These are phyloP conservation scores for Macrocybe gigantea DNA, from an alignment of 768 basidiomycete species.

Conservation along the genomic window DNA sequence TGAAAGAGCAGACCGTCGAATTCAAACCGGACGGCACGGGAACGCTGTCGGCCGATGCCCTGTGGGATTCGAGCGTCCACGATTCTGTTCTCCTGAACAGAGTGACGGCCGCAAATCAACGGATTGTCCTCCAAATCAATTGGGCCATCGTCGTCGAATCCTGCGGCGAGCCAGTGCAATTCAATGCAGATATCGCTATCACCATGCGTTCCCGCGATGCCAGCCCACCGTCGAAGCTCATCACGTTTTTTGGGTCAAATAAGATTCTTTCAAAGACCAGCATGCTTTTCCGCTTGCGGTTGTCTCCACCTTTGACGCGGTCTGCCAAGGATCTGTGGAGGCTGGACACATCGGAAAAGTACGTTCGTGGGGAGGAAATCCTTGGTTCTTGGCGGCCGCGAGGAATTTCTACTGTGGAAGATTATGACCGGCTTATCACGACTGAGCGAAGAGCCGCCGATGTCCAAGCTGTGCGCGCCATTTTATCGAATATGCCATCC, in stretches of 20 bases:
- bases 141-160: slow-evolving; percentile 81
- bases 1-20: slow-evolving; percentile 66
- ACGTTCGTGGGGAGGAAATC: slow-evolving; percentile 87
- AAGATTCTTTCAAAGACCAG: slow-evolving; percentile 77
- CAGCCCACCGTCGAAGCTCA: slow-evolving; percentile 71
- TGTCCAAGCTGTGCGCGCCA: slow-evolving; percentile 81
- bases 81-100: slow-evolving; percentile 82
- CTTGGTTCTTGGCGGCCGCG: slow-evolving; percentile 83
- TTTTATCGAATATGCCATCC: slow-evolving; percentile 54
- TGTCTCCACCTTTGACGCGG: slow-evolving; percentile 81
- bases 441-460: slow-evolving; percentile 78
- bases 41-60: slow-evolving; percentile 55
- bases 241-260: slow-evolving; percentile 70
- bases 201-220: slow-evolving; percentile 83
- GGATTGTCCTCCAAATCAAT: slow-evolving; percentile 70
- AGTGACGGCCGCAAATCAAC: slow-evolving; percentile 72
- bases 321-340: slow-evolving; percentile 91
- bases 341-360: slow-evolving; percentile 91
- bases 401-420: slow-evolving; percentile 84
- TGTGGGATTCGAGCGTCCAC: slow-evolving; percentile 95
- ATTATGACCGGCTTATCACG: slow-evolving; percentile 66
- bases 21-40: slow-evolving; percentile 86
- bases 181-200: slow-evolving; percentile 82
- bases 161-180: slow-evolving; percentile 82
- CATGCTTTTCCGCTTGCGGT: slow-evolving; percentile 75